Evolutionary conservation across 192 early-diverging fungal genomes (phyloP).

Genomic region (Linnemannia elongata): DNA sequence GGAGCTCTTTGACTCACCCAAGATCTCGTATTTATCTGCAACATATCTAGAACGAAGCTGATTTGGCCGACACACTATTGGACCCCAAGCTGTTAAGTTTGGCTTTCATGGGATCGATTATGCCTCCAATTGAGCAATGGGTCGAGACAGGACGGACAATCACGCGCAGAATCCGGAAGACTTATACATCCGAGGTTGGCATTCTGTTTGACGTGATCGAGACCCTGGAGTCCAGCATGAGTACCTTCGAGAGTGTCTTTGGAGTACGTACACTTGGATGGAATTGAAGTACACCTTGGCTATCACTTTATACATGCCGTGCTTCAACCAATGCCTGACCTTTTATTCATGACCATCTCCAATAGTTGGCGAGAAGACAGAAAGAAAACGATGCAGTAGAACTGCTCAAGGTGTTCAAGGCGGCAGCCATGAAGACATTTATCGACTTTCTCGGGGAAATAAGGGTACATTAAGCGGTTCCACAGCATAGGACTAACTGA

Average conservation of each 20-base stretch:
- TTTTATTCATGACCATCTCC: neutral
- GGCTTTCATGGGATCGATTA: conserved; percentile 56
- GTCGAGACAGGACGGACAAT: conserved; percentile 42
- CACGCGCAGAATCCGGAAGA: conserved; percentile 27
- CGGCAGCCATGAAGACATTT: conserved; percentile 68
- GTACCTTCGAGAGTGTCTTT: conserved; percentile 55
- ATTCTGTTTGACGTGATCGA: conserved; percentile 54
- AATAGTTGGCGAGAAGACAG: conserved; percentile 57
- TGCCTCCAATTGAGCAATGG: conserved; percentile 57
- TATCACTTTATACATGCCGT: too few species aligned
- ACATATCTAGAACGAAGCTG: conserved; percentile 69
- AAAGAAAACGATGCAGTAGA: conserved; percentile 60
- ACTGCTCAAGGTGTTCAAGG: conserved; percentile 63
- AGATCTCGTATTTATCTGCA: neutral
- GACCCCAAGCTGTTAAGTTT: conserved; percentile 54
- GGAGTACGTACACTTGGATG: conserved; percentile 28
- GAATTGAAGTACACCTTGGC: neutral
- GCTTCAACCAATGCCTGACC: neutral
- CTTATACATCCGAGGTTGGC: conserved; percentile 46
- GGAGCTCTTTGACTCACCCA: neutral
- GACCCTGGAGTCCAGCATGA: conserved; percentile 50
- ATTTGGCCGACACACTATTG: conserved; percentile 70
- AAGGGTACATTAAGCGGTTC: conserved; percentile 62
- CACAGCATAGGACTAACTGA: neutral
- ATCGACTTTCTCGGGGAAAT: conserved; percentile 80